These are phyloP conservation scores for Tolypocladium guangdongense DNA, from an alignment of 2,329 filamentous ascomycete species.

Conservation along the genomic window DNA sequence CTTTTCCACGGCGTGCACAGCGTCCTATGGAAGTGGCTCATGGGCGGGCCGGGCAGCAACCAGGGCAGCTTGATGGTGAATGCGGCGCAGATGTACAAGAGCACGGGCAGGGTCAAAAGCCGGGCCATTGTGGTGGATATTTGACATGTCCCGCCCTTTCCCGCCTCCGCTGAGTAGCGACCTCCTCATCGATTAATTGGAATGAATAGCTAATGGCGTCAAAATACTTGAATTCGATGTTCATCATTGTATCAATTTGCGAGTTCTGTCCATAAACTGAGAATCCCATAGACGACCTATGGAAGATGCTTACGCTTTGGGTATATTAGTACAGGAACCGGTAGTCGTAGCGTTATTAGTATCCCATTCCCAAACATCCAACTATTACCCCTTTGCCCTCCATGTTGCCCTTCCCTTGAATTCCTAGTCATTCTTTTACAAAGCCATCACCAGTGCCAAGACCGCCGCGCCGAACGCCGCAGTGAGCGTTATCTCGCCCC, in stretches of 20 bases:
- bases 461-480: neutral
- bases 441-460: conserved; percentile 1
- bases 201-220: neutral
- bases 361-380: neutral
- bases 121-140: conserved; percentile 25
- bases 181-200: neutral
- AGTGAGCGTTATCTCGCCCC: neutral
- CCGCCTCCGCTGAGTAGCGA: neutral
- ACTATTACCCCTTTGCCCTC: too few relatives aligned
- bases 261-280: neutral
- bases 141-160: conserved; percentile 2
- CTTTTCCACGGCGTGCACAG: conserved; percentile 33
- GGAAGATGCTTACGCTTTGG: neutral
- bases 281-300: neutral
- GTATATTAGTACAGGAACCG: neutral
- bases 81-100: conserved; percentile 44
- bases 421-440: neutral
- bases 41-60: conserved; percentile 40
- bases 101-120: conserved; percentile 36
- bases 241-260: neutral
- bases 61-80: conserved; percentile 44
- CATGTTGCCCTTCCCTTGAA: neutral
- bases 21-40: conserved; percentile 45
- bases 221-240: neutral
- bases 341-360: neutral